These are phyloP conservation scores for Erodium trifolium DNA, from an alignment of 441 rosid species.

Conservation along the genomic window DNA sequence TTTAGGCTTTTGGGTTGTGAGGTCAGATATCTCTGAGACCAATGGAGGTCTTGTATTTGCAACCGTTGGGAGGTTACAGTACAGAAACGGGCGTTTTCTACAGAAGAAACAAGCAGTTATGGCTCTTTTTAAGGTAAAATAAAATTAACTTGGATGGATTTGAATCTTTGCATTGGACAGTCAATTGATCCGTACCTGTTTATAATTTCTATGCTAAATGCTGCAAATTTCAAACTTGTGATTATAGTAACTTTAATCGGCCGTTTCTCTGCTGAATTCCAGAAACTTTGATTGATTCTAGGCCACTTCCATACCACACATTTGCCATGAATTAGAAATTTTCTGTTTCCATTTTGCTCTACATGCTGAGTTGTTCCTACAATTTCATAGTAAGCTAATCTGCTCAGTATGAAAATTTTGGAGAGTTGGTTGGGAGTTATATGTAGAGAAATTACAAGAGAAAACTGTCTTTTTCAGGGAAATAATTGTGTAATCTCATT, in stretches of 20 bases:
- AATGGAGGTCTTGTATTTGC: slow-evolving; percentile 5
- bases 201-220: not conserved
- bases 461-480: not conserved
- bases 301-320: not conserved
- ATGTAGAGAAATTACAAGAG: not conserved
- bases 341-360: not conserved
- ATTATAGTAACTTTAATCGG: not conserved
- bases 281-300: not conserved
- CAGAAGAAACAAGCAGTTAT: slow-evolving; percentile 5
- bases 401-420: not conserved
- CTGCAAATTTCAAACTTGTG: not conserved
- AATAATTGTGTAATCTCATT: not conserved
- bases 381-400: not conserved
- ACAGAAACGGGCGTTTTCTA: not conserved
- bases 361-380: not conserved
- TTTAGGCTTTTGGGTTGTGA: not conserved
- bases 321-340: not conserved
- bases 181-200: not conserved
- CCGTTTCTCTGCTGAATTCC: not conserved
- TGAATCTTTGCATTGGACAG: too few species aligned
- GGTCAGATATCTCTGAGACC: not conserved
- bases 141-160: not conserved
- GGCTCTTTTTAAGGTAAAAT: not conserved
- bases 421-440: not conserved
- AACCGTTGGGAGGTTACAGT: slow-evolving; percentile 3